phyloP scores from a whole-genome alignment of 352 stramenopile genomes.

The Stramenopiles sp. region DNA sequence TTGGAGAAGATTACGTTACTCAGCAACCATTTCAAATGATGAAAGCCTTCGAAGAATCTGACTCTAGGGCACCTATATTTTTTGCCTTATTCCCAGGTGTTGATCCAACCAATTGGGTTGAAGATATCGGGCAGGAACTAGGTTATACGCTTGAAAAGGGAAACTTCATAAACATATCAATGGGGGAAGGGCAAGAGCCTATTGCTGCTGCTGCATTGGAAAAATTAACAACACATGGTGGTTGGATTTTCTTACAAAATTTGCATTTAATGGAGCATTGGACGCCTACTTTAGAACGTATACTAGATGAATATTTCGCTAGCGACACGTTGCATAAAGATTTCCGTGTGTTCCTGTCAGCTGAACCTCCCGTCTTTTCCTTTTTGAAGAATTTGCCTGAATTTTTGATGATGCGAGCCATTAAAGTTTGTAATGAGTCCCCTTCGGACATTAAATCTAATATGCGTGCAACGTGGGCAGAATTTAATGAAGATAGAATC shows the following conservation, averaged over 20 bases:
- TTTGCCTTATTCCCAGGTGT: slow-evolving; percentile 85
- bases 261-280: slow-evolving; percentile 79
- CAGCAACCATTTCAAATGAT: slow-evolving; percentile 52
- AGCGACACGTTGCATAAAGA: slow-evolving; percentile 65
- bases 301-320: slow-evolving; percentile 62
- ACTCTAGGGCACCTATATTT: slow-evolving; percentile 78
- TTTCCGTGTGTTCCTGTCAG: slow-evolving; percentile 86
- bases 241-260: slow-evolving; percentile 85
- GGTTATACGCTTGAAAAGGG: slow-evolving; percentile 61
- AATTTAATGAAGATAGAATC: slow-evolving; percentile 68
- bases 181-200: slow-evolving; percentile 75
- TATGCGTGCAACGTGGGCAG: slow-evolving; percentile 69
- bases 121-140: slow-evolving; percentile 67
- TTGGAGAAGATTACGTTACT: slow-evolving; percentile 67
- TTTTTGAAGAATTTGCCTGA: slow-evolving; percentile 89
- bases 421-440: slow-evolving; percentile 85
- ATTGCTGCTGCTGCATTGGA: slow-evolving; percentile 64
- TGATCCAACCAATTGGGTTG: slow-evolving; percentile 80
- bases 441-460: slow-evolving; percentile 86
- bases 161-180: slow-evolving; percentile 79
- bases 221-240: slow-evolving; percentile 58
- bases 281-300: slow-evolving; percentile 70
- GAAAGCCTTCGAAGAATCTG: slow-evolving; percentile 71
- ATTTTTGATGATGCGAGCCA: slow-evolving; percentile 75
- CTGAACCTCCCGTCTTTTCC: slow-evolving; percentile 60